Base-by-base conservation (phyloP, 768 basidiomycete genomes). In the Rhodosporidiobolus odoratus region DNA sequence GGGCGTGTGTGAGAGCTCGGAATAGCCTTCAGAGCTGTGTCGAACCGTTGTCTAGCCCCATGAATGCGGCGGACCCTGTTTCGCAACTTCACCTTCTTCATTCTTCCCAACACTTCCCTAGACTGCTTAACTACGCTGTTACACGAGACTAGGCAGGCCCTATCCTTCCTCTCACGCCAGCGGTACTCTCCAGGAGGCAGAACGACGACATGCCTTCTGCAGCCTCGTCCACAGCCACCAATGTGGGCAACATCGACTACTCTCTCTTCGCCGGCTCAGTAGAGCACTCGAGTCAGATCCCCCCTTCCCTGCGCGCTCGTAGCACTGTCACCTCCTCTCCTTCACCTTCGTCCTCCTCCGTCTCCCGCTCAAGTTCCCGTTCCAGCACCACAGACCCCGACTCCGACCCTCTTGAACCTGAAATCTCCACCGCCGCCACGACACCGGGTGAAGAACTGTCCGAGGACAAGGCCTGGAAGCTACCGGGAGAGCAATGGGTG, bases 321-420 rank as follows among this genome's bases (percentile, higher is more conserved):
- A 40, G 10, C 25, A 13, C 10, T 4, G 16, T 25, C 2, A 19
- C 30, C 17, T 27, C 52, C 40, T 4, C 38, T 6, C 27, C 32
- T 30, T 56, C 63, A 43, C n/a, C 59, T 10, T 57, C 62, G 13
- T 16, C 57, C 23, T 35, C 47, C 32, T 50, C 59, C 13, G 12
- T 7, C 25, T 8, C 53, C n/a, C n/a, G n/a, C n/a, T n/a, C n/a
- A n/a, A n/a, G n/a, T n/a, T n/a, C n/a, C n/a, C n/a, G n/a, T n/a
- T n/a, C n/a, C n/a, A n/a, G n/a, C n/a, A n/a, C n/a, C n/a, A n/a
- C n/a, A n/a, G n/a, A n/a, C n/a, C n/a, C n/a, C n/a, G n/a, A n/a
- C n/a, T n/a, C n/a, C n/a, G n/a, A n/a, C n/a, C n/a, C 30, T 38
- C 54, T 4, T 57, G 69, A 72, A 45, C 71, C 70, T n/a, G 69